Percentiles rank a stretch among this genome's conserved stretches.
Evolutionary conservation across 352 stramenopile species (phyloP).

Genomic region (Blastocystis sp.): DNA sequence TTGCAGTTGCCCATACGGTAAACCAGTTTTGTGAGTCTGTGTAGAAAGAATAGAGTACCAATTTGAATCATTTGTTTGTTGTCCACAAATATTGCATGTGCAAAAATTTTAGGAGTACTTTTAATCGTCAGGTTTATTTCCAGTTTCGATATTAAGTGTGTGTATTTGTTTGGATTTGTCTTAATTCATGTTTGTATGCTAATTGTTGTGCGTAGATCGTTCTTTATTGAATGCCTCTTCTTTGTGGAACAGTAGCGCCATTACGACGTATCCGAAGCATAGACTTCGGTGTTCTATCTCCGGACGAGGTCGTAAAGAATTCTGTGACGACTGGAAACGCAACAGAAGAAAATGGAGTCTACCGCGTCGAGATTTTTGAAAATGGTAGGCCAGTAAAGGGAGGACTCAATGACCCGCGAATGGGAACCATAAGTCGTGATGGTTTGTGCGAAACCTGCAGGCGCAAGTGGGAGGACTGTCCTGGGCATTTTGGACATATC

Average conservation of each 20-base stretch:
- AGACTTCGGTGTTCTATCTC: conserved; percentile 60
- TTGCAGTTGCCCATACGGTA: too few species aligned
- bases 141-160: background rate
- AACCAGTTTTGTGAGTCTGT: too few species aligned
- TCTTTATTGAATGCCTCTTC: background rate
- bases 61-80: too few species aligned
- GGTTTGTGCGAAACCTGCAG: conserved; percentile 83
- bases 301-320: conserved; percentile 53
- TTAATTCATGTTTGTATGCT: background rate
- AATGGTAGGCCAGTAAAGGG: conserved; percentile 92
- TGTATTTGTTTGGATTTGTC: background rate
- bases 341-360: conserved; percentile 41
- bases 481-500: conserved; percentile 98
- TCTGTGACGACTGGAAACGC: conserved; percentile 43
- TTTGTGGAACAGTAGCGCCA: conserved; percentile 54
- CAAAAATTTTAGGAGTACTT: too few species aligned
- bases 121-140: background rate
- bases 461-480: conserved; percentile 89
- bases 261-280: conserved; percentile 46
- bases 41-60: too few species aligned
- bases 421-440: conserved; percentile 85
- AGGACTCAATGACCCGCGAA: conserved; percentile 92
- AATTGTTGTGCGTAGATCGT: background rate
- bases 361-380: conserved; percentile 63
- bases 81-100: too few species aligned